These are phyloP conservation scores for Lecanicillium sp. DNA, from an alignment of 2,329 filamentous ascomycete species.

Conservation along the genomic window DNA sequence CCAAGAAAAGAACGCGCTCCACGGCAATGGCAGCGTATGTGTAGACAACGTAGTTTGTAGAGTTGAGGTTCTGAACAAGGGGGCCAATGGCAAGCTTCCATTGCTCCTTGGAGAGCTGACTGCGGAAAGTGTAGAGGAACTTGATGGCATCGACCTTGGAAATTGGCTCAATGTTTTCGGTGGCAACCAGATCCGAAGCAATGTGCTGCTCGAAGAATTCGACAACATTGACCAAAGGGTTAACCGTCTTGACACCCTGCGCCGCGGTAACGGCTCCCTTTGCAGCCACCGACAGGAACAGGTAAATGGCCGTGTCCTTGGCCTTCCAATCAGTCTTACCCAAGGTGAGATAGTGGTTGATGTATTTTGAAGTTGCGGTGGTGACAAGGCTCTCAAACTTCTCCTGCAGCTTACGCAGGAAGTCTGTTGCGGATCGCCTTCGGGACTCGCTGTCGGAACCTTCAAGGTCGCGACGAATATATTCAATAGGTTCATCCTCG, in stretches of 20 bases:
- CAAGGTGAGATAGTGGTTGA: constrained; percentile 77
- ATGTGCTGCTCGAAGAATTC: constrained; percentile 94
- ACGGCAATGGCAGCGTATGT: constrained; percentile 95
- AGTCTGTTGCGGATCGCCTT: constrained; percentile 87
- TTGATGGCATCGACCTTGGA: constrained; percentile 98
- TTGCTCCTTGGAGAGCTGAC: constrained; percentile 82
- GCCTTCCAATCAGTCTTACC: constrained; percentile 84
- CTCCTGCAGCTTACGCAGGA: constrained; percentile 79
- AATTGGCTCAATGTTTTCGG: constrained; percentile 65
- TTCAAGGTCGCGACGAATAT: constrained; percentile 89
- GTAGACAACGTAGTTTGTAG: constrained; percentile 91
- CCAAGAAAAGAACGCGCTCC: constrained; percentile 83
- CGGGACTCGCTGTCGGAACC: constrained; percentile 94
- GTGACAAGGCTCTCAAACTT: constrained; percentile 84
- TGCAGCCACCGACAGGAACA: constrained; percentile 89
- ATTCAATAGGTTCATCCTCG: constrained; percentile 98
- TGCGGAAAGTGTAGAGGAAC: constrained; percentile 93
- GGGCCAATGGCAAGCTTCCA: constrained; percentile 87
- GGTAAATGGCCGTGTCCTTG: constrained; percentile 96
- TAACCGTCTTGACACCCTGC: constrained; percentile 86
- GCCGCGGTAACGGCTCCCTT: constrained; percentile 82
- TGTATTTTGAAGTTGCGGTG: constrained; percentile 77
- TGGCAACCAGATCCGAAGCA: constrained; percentile 74
- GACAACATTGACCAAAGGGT: constrained; percentile 78
- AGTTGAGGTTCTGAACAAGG: constrained; percentile 83